A percentile compares a stretch with the other conserved stretches of the same genome.
These are phyloP conservation scores for Loxodes magnus DNA, from an alignment of 73 alveolate genomes.

Conservation along the genomic window DNA sequence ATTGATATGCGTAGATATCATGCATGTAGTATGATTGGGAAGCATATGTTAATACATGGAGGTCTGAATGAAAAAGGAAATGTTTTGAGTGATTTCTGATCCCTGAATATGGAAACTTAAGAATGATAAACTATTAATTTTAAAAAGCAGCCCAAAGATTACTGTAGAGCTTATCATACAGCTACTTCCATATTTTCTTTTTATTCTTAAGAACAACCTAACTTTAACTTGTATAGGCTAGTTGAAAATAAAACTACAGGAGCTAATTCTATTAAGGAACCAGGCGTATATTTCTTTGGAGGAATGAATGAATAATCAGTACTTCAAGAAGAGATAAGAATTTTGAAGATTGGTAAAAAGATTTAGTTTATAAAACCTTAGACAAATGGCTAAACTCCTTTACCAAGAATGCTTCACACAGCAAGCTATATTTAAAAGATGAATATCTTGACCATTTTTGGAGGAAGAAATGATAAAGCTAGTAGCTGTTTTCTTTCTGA, in stretches of 20 bases:
- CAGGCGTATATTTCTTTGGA: conserved; percentile 12
- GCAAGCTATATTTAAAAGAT: not conserved
- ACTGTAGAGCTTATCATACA: too few relatives aligned
- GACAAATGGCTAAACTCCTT: not conserved
- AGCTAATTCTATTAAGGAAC: too few relatives aligned
- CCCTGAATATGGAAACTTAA: not conserved
- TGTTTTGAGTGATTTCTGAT: not conserved
- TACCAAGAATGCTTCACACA: conserved; percentile 7
- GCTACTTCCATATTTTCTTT: too few relatives aligned
- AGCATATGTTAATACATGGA: conserved; percentile 11
- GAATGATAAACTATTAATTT: not conserved
- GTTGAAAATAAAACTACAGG: too few relatives aligned
- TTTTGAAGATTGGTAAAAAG: not conserved
- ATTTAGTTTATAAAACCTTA: not conserved
- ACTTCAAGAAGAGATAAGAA: not conserved
- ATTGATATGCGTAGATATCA: conserved; percentile 2
- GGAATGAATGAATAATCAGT: not conserved
- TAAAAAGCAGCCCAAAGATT: not conserved
- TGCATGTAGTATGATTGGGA: not conserved
- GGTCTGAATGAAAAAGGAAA: conserved; percentile 11
- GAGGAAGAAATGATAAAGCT: conserved; percentile 21
- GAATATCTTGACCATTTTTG: conserved; percentile 4
- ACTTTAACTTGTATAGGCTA: too few relatives aligned
- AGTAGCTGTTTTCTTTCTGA: not conserved
- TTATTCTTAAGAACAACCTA: too few relatives aligned